Base-by-base conservation (phyloP, 2,329 filamentous ascomycete species). In the Cercospora sp. region DNA sequence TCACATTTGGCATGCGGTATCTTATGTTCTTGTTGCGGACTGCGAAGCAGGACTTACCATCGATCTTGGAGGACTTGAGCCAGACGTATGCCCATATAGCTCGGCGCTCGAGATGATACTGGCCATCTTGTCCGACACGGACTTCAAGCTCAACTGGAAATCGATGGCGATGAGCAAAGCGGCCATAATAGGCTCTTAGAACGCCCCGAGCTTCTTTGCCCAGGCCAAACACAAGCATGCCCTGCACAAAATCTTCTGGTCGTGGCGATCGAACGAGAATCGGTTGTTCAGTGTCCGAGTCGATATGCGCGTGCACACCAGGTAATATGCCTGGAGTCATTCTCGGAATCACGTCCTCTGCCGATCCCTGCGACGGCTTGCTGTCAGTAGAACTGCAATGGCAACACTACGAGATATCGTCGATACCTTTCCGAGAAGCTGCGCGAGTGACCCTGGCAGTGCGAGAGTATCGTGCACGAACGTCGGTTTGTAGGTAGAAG, bases 401-500 rank as follows among this genome's bases (percentile, higher is more conserved):
- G 40, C 2, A 18, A 13, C n/a, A 58, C 26, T 16, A 16, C 49
- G 5, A 53, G 24, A 6, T 2, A 5, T 37, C 3, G 24, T 26
- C 9, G 28, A 55, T 69, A 73, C 73, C 66, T 74, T 77, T 28
- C 69, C 69, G 32, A 76, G 63, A 9, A 80, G 16, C 70, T 77
- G 45, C 65, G 80, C 69, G 63, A 79, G 71, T 69, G 80, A 74
- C 72, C 81, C 77, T 84, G 85, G 74, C 80, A 83, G 68, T 80
- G 81, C 79, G 83, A 88, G 75, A 51, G 87, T 83, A 18, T 82
- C 77, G 32, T 81, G 77, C 6, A 85, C 78, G 66, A 88, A 83
- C 75, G 86, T 86, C 24, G 85, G 84, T 63, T 85, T 85, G 75
- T 85, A 84, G 66, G 86, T 82, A 70, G 78, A 81, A 10, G 85